phyloP scores from a whole-genome alignment of 2,329 filamentous ascomycete species.

The Pseudogymnoascus sp. region DNA sequence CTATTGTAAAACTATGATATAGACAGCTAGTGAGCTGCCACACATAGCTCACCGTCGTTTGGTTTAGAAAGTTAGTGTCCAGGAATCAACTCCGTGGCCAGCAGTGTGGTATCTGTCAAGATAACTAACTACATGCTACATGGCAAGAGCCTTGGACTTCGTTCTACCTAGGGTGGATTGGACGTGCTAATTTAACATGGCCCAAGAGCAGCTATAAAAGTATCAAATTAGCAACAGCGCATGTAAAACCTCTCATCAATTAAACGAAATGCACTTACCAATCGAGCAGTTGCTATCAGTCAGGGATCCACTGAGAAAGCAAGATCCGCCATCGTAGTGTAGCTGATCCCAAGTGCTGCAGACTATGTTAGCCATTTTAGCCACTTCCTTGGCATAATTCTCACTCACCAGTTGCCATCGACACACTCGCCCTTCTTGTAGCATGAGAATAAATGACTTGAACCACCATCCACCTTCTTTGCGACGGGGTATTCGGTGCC shows the following conservation, averaged over 20 bases:
- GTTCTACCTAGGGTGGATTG: background rate
- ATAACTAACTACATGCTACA: background rate
- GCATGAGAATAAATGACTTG: background rate
- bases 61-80: background rate
- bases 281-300: background rate
- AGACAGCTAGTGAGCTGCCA: background rate
- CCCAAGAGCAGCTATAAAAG: background rate
- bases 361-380: background rate
- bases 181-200: background rate
- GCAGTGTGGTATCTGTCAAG: background rate
- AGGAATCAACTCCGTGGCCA: background rate
- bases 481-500: background rate
- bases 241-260: background rate
- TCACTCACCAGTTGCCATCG: background rate
- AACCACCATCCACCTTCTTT: background rate
- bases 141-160: background rate
- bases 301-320: background rate
- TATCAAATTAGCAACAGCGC: background rate
- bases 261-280: background rate
- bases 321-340: constrained; percentile 1
- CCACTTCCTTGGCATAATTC: background rate
- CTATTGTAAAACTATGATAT: background rate
- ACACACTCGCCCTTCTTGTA: background rate
- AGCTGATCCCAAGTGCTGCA: background rate
- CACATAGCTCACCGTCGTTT: background rate